Conservation (phyloP, 176 grass and related monocot species). For the Carex myosuroides region DNA sequence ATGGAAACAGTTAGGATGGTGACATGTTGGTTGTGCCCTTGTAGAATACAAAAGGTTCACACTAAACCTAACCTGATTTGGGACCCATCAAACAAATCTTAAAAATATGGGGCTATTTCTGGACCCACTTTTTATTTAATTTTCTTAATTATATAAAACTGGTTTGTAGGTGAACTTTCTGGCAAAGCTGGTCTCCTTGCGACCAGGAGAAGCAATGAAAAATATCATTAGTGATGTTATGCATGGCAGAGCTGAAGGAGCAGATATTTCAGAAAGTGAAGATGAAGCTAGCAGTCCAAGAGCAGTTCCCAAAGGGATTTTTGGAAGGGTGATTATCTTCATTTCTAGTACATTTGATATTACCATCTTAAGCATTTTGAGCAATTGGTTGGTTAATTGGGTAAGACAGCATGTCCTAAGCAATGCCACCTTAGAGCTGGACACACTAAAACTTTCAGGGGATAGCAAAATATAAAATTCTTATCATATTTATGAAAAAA, state of each 20-base stretch:
- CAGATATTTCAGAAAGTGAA: slow-evolving; percentile 37
- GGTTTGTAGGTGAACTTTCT: slow-evolving; percentile 75
- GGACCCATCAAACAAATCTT: not conserved
- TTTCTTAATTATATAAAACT: not conserved
- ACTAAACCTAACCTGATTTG: not conserved
- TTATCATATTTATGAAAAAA: not conserved
- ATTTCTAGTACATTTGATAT: not conserved
- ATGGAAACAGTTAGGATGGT: not conserved
- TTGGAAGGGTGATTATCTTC: slow-evolving; percentile 55
- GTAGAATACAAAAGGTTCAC: not conserved
- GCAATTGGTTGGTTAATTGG: not conserved
- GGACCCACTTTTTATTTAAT: not conserved
- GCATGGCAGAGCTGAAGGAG: slow-evolving; percentile 74
- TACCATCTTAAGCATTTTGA: not conserved
- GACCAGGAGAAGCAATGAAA: slow-evolving; percentile 62
- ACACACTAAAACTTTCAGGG: not conserved
- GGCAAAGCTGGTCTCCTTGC: slow-evolving; percentile 70
- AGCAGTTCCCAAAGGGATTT: slow-evolving; percentile 36
- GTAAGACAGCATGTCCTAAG: not conserved
- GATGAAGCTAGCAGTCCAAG: slow-evolving; percentile 24
- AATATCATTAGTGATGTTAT: slow-evolving; percentile 72
- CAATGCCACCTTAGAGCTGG: not conserved
- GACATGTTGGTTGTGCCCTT: not conserved
- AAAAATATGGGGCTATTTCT: not conserved
- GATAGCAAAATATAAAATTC: not conserved